These are phyloP conservation scores for Aspergillus sp. DNA, from an alignment of 2,329 filamentous ascomycete genomes.

Conservation along the genomic window DNA sequence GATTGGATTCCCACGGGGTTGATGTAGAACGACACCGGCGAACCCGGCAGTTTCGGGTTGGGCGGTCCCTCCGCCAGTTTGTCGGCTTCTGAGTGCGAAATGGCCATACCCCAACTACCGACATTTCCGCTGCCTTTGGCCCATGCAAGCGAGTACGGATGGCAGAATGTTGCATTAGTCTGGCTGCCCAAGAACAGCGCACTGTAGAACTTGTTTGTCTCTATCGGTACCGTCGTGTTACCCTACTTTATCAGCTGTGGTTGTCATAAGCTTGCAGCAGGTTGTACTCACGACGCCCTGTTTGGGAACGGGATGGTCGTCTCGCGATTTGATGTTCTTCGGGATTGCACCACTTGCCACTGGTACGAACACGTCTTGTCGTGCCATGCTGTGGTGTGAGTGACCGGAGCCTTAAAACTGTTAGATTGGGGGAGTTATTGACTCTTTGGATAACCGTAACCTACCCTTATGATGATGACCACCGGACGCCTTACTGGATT, in stretches of 20 bases:
- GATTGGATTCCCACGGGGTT: constrained; percentile 78
- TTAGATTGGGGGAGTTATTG: no score
- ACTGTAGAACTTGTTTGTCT: constrained; percentile 57
- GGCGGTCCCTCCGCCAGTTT: constrained; percentile 60
- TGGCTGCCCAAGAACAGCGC: constrained; percentile 74
- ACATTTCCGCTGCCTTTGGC: constrained; percentile 54
- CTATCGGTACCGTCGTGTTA: constrained; percentile 27
- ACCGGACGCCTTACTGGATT: no score
- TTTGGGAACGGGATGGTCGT: constrained; percentile 37
- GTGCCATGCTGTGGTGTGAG: no score
- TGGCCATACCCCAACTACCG: constrained; percentile 65
- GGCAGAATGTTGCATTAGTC: constrained; percentile 60
- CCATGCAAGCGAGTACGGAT: constrained; percentile 67
- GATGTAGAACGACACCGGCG: constrained; percentile 62
- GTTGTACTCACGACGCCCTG: constrained; percentile 29
- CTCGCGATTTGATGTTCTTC: constrained; percentile 27
- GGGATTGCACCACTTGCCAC: constrained; percentile 33
- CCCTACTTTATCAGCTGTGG: constrained; percentile 17
- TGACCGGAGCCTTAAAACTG: no score
- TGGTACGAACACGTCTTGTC: constrained; percentile 37
- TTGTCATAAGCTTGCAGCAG: neutral
- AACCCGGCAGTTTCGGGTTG: constrained; percentile 43
- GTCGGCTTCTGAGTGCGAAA: constrained; percentile 62
- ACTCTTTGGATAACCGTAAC: no score
- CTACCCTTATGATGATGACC: neutral